phyloP scores from a whole-genome alignment of 345 rosid species.

The Eucalyptus grandis region DNA sequence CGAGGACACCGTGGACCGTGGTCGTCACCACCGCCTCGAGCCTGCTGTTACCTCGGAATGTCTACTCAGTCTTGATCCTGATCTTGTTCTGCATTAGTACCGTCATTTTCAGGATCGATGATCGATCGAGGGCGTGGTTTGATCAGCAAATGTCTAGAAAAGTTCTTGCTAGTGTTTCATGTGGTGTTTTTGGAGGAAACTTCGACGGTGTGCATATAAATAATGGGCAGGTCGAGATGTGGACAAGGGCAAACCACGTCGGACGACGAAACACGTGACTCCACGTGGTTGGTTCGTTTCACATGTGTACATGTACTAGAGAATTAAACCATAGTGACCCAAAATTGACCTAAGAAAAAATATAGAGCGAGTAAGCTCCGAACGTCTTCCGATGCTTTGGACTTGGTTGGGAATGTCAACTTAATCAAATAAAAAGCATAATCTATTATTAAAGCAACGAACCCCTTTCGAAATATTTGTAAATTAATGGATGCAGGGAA shows the following conservation, averaged over 20 bases:
- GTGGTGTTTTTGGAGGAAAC: background rate
- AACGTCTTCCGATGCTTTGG: background rate
- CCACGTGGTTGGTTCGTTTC: background rate
- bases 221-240: background rate
- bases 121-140: background rate
- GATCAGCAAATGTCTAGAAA: background rate
- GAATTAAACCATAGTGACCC: background rate
- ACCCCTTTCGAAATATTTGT: background rate
- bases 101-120: background rate
- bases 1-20: constrained; percentile 11
- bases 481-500: background rate
- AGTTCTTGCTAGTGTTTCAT: background rate
- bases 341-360: background rate
- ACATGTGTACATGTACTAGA: no score
- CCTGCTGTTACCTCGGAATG: background rate
- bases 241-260: background rate
- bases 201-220: background rate
- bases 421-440: no score
- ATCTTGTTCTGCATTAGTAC: background rate
- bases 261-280: background rate
- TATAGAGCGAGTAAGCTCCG: background rate
- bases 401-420: background rate
- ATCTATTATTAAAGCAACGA: background rate
- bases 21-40: background rate
- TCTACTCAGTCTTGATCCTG: background rate